Percentiles rank a stretch among this genome's conserved stretches.
phyloP scores from a whole-genome alignment of 2,329 filamentous ascomycete genomes.

The Dactylellina parvicollis region DNA sequence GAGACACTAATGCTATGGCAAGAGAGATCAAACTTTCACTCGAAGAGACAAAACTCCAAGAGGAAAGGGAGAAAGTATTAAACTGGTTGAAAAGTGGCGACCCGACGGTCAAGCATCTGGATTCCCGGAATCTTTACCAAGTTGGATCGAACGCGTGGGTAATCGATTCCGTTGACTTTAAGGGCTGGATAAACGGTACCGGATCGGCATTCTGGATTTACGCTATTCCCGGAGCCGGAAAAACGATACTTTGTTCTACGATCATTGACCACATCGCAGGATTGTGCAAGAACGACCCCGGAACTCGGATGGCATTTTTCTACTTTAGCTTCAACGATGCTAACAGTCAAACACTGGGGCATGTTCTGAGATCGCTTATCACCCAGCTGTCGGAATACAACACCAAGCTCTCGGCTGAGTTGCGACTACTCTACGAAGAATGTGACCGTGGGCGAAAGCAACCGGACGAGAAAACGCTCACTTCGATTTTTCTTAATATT shows the following conservation, averaged over 20 bases:
- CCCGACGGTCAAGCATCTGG: conserved; percentile 42
- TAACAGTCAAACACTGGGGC: conserved; percentile 57
- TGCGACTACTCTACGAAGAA: conserved; percentile 7
- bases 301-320: conserved; percentile 20
- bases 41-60: conserved; percentile 14
- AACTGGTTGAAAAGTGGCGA: conserved; percentile 16
- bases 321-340: conserved; percentile 57
- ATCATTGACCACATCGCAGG: conserved; percentile 55
- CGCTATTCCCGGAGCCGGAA: conserved; percentile 58
- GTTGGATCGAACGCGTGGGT: conserved; percentile 57
- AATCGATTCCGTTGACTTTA: conserved; percentile 56
- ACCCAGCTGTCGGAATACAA: conserved; percentile 54
- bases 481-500: conserved; percentile 5
- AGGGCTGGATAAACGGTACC: conserved; percentile 4
- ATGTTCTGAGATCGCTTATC: conserved; percentile 59
- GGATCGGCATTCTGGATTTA: conserved; percentile 26
- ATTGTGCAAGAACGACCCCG: conserved; percentile 24
- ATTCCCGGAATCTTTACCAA: conserved; percentile 50
- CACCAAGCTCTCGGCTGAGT: conserved; percentile 23
- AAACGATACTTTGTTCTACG: conserved; percentile 56
- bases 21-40: conserved; percentile 24
- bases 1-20: conserved; percentile 20
- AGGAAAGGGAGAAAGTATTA: conserved; percentile 23
- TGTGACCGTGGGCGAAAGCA: conserved; percentile 17
- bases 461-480: conserved; percentile 9